Conservation (phyloP, 495 filamentous ascomycete genomes). For the Pyrenopolyporus hunteri region DNA sequence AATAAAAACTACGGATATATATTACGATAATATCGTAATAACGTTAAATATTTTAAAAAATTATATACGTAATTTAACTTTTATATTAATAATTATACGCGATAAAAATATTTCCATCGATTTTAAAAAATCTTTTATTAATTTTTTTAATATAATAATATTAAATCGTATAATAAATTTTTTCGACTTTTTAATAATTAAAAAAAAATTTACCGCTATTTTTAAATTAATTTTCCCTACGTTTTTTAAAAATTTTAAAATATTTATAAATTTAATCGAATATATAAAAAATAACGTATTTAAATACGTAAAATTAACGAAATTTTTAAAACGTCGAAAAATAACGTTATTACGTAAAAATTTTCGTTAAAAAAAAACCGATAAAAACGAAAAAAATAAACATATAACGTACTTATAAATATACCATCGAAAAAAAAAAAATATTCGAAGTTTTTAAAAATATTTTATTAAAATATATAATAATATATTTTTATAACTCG, state of each 20-base stretch:
- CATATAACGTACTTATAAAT: background rate
- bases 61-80: conserved; percentile 1
- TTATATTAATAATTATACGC: background rate
- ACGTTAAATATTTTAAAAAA: background rate
- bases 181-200: background rate
- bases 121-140: conserved; percentile 1
- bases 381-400: background rate
- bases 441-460: background rate
- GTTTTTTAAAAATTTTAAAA: conserved; percentile 3
- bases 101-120: conserved; percentile 7
- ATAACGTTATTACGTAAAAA: background rate
- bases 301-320: background rate
- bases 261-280: conserved; percentile 1
- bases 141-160: background rate
- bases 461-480: background rate
- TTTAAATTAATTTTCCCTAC: background rate
- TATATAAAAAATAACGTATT: conserved; percentile 5
- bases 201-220: background rate
- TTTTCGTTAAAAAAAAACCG: background rate
- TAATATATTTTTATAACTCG: background rate
- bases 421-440: background rate
- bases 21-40: conserved; percentile 1
- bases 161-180: background rate
- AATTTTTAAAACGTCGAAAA: background rate
- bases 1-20: background rate